Percentiles rank a stretch among this genome's conserved stretches.
These are phyloP conservation scores for Colletotrichum higginsianum DNA, from an alignment of 2,329 filamentous ascomycete species.

Conservation along the genomic window DNA sequence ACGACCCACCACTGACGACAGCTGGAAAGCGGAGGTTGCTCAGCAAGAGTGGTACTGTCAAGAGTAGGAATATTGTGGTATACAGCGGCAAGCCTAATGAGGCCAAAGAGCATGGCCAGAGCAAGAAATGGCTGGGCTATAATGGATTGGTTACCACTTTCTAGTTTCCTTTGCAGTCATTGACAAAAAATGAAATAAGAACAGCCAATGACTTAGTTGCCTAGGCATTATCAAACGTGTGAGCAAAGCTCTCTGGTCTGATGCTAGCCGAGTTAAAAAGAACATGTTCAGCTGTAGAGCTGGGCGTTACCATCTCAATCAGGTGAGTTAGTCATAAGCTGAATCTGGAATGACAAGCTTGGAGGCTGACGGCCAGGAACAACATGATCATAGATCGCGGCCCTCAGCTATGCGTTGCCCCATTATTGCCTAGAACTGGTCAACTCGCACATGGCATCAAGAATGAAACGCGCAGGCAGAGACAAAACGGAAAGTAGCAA, in stretches of 20 bases:
- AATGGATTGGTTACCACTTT: neutral
- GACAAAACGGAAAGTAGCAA: neutral
- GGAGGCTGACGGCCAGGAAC: neutral
- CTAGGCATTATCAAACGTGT: no score
- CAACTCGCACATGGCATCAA: no score
- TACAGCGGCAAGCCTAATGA: conserved; percentile 40
- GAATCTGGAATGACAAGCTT: neutral
- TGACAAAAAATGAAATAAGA: neutral
- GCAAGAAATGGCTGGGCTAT: conserved; percentile 11
- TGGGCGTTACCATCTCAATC: neutral
- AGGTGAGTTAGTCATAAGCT: neutral
- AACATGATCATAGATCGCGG: no score
- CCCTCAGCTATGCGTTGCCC: neutral
- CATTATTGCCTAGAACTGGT: no score
- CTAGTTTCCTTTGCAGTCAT: neutral
- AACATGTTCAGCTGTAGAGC: no score
- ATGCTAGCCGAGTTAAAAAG: neutral
- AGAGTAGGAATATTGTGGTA: conserved; percentile 35
- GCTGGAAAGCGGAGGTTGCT: conserved; percentile 44
- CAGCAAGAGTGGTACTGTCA: conserved; percentile 47
- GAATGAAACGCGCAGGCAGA: neutral
- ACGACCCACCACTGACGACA: conserved; percentile 49
- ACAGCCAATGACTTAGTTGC: no score
- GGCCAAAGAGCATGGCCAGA: neutral
- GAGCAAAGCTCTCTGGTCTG: neutral